A percentile compares a stretch with the other conserved stretches of the same genome.
phyloP scores from a whole-genome alignment of 805 yeast genomes.

The Vanderwaltozyma yarrowii region DNA sequence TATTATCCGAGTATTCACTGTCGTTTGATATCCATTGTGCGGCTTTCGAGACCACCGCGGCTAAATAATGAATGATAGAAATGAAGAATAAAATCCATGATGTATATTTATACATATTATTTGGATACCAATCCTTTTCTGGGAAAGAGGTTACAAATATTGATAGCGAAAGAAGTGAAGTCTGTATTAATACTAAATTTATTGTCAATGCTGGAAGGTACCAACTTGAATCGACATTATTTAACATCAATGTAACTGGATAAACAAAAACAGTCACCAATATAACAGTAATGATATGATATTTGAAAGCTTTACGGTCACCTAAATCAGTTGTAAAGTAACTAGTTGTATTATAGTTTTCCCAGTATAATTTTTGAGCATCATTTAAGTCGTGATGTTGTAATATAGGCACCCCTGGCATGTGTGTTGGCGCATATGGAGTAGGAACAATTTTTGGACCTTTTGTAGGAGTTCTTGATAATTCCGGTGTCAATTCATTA shows the following conservation, averaged over 20 bases:
- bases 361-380: conserved; percentile 72
- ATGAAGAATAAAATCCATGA: conserved; percentile 48
- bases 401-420: conserved; percentile 70
- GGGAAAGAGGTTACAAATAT: conserved; percentile 53
- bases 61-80: conserved; percentile 41
- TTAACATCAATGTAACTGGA: conserved; percentile 59
- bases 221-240: conserved; percentile 49
- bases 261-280: conserved; percentile 44
- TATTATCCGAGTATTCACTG: not conserved
- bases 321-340: conserved; percentile 46
- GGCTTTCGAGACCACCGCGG: conserved; percentile 42
- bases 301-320: conserved; percentile 40
- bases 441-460: conserved; percentile 27
- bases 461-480: too few species aligned
- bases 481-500: too few species aligned
- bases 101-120: conserved; percentile 62
- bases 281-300: conserved; percentile 41
- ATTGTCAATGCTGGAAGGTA: conserved; percentile 45
- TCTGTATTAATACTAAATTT: conserved; percentile 37
- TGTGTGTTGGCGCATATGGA: conserved; percentile 37
- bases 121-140: conserved; percentile 50
- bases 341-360: conserved; percentile 63
- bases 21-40: conserved; percentile 16
- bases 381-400: conserved; percentile 49
- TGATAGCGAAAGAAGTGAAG: conserved; percentile 46